Evolutionary conservation across 1,284 basidiomycete species (phyloP), one percentile per base, ranked within the genome.

Genomic region (Leccinum griseonigrum): DNA sequence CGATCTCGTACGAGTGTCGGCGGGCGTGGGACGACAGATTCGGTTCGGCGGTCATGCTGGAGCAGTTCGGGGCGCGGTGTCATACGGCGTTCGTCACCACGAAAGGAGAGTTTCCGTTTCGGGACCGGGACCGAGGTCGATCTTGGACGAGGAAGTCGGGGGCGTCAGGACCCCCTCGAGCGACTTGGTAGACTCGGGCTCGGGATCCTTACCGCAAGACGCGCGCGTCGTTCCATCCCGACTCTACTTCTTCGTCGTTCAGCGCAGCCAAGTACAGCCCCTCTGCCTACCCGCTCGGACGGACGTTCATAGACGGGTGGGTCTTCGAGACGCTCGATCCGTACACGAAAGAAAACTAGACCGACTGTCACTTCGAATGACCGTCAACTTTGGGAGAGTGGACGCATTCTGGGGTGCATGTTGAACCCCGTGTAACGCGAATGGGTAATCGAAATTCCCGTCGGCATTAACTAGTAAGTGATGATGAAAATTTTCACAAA

Each of bases 321-420:
- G 90, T 98, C 52, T 76, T 98, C 66, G 95, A 99, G 78, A 98
- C 96, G 1, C 83, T 99, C 52, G 97, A 99, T 73, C 97, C 97
- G 0, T 99, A 99, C 74, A 94, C 94, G 51, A 90, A 91, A 63
- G 95, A 97, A 74, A 95, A 94, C 68, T 97, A 96, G 56, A 11
- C 60, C 34, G 13, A 56, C 55, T 2, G 22, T 63, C 9, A 69
- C 69, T 59, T 69, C 65, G 36, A 72, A 69, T 2, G 22, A 72
- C 28, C 1, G 61, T 72, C 38, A 71, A 63, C 29, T 8, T 65
- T 9, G 68, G 70, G 3, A 72, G 67, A 6, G 61, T 46, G 13
- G 61, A 32, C 3, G 55, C n/a, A n/a, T 69, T 69, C n/a, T 60
- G 53, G 36, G 10, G 59, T 36, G 59, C 54, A 22, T 60, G 18